These are phyloP conservation scores for Leptoxyphium fumago DNA, from an alignment of 2,329 filamentous ascomycete species.

Conservation along the genomic window DNA sequence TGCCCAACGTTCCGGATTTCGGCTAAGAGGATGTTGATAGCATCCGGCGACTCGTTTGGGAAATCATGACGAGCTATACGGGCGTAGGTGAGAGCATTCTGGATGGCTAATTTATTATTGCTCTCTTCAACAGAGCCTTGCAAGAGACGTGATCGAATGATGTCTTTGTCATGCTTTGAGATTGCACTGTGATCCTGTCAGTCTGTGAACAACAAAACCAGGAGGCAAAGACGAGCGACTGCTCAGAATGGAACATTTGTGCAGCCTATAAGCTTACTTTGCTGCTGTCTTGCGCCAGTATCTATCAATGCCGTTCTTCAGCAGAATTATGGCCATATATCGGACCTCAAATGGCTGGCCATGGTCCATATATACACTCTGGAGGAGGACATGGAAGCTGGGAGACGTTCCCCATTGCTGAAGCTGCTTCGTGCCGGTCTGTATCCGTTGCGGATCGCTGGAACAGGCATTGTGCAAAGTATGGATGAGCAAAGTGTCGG, in stretches of 20 bases:
- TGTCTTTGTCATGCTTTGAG: conserved; percentile 54
- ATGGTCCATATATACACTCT: conserved; percentile 64
- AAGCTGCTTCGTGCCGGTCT: conserved; percentile 37
- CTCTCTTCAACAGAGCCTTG: conserved; percentile 64
- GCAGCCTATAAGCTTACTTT: conserved; percentile 30
- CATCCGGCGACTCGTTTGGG: conserved; percentile 62
- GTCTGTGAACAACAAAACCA: not conserved
- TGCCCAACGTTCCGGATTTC: conserved; percentile 44
- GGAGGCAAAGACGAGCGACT: not conserved
- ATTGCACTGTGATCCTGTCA: conserved; percentile 33
- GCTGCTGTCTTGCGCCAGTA: conserved; percentile 77
- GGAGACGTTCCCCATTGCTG: conserved; percentile 34
- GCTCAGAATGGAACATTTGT: not conserved
- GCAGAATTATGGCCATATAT: conserved; percentile 79
- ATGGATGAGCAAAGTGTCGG: conserved; percentile 31
- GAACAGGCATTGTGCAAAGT: conserved; percentile 35
- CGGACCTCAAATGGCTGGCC: conserved; percentile 63
- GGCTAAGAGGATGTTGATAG: conserved; percentile 40
- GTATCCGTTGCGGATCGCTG: conserved; percentile 32
- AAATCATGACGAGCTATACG: conserved; percentile 86
- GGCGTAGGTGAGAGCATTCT: conserved; percentile 75
- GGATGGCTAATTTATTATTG: conserved; percentile 60
- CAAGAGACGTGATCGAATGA: conserved; percentile 62
- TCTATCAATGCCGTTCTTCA: conserved; percentile 93
- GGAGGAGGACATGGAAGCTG: conserved; percentile 35